A percentile compares a stretch with the other conserved stretches of the same genome.
phyloP scores from a whole-genome alignment of 2,329 filamentous ascomycete species.

The Botryotinia convoluta region DNA sequence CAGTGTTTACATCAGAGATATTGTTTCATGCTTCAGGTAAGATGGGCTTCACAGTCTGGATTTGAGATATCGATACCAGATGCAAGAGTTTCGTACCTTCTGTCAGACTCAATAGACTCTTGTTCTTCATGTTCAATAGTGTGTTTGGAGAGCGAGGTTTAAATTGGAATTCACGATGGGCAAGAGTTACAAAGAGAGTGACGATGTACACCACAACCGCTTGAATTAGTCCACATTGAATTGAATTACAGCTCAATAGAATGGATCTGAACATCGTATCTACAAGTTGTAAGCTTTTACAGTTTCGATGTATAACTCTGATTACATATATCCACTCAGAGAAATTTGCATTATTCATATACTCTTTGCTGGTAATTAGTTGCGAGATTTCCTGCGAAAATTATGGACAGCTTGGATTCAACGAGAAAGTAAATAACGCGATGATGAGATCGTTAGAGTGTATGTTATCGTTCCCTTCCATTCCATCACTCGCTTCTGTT shows the following conservation, averaged over 20 bases:
- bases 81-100: background rate
- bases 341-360: background rate
- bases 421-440: background rate
- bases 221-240: background rate
- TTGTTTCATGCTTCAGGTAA: background rate
- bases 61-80: background rate
- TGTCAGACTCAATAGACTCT: background rate
- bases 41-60: background rate
- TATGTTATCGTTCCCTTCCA: background rate
- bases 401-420: background rate
- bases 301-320: background rate
- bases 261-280: background rate
- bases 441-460: background rate
- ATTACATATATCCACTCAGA: background rate
- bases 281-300: background rate
- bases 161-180: background rate
- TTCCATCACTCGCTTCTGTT: background rate
- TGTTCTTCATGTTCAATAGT: background rate
- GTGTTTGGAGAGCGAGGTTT: background rate
- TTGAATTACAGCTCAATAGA: background rate
- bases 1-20: background rate
- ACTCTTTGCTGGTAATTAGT: background rate
- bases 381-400: background rate
- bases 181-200: background rate
- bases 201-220: background rate